Percentiles rank a stretch among this genome's conserved stretches.
Evolutionary conservation across 2,329 filamentous ascomycete genomes (phyloP).

Genomic region (Sporothrix brasiliensis): DNA sequence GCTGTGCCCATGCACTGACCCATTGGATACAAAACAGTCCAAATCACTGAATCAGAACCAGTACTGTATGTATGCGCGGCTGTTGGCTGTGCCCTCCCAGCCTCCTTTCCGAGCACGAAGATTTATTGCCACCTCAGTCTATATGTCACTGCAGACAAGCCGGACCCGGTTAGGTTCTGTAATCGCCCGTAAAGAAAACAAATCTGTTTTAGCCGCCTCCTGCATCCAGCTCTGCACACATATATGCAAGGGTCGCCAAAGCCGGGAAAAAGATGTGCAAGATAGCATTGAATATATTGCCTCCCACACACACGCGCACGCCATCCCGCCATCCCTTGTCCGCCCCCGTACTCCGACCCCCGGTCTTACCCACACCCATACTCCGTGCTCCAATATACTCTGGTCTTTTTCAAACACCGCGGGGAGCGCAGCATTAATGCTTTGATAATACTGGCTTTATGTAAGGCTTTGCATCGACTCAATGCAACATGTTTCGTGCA

Average conservation of each 20-base stretch:
- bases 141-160: not conserved
- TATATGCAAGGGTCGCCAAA: conserved; percentile 13
- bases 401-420: conserved; percentile 6
- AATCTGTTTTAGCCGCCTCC: not conserved
- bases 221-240: not conserved
- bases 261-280: not conserved
- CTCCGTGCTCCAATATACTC: conserved; percentile 14
- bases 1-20: not conserved
- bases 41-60: not conserved
- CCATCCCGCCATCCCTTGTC: not conserved
- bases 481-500: not conserved
- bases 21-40: not conserved
- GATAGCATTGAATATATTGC: conserved; percentile 16
- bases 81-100: not conserved
- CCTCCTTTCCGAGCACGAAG: not conserved
- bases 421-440: conserved; percentile 18
- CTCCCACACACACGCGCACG: not conserved
- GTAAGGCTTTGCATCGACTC: not conserved
- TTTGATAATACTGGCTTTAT: not conserved
- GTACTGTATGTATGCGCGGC: not conserved
- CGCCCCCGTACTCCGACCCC: conserved; percentile 4
- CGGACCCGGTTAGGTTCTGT: conserved; percentile 1
- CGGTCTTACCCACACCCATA: conserved; percentile 18
- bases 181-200: not conserved
- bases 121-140: not conserved